phyloP scores from a whole-genome alignment of 768 basidiomycete species.

The Mycena floridula region DNA sequence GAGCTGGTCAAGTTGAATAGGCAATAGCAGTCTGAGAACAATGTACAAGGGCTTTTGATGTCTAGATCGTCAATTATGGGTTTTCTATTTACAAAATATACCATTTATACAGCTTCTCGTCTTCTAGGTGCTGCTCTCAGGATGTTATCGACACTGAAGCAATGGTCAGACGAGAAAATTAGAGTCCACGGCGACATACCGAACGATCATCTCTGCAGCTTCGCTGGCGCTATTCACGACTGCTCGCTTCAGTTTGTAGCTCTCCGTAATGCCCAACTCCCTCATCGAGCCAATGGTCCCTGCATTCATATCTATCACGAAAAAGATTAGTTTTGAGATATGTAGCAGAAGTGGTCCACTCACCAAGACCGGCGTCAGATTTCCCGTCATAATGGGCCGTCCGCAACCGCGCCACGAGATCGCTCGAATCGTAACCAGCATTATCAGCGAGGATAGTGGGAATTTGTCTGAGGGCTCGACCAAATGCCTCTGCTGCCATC shows the following conservation, averaged over 20 bases:
- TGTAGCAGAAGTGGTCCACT: conserved; percentile 41
- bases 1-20: no score
- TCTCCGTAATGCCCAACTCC: conserved; percentile 86
- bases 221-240: conserved; percentile 93
- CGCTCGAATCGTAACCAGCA: conserved; percentile 96
- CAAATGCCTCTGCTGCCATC: conserved; percentile 90
- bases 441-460: conserved; percentile 97
- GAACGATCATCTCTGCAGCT: conserved; percentile 97
- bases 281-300: conserved; percentile 86
- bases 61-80: no score
- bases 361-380: conserved; percentile 78
- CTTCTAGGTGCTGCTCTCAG: conserved; percentile 79
- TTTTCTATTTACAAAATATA: no score
- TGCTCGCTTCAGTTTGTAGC: conserved; percentile 95
- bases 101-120: conserved; percentile 71
- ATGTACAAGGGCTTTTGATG: no score
- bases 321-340: neutral
- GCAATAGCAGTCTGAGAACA: no score
- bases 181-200: conserved; percentile 38
- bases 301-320: conserved; percentile 72
- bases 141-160: conserved; percentile 84
- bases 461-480: conserved; percentile 84
- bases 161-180: conserved; percentile 6
- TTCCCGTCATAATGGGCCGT: conserved; percentile 93
- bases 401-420: conserved; percentile 82